phyloP scores from a whole-genome alignment of 192 early-diverging fungal species.

The Coemansia sp. region DNA sequence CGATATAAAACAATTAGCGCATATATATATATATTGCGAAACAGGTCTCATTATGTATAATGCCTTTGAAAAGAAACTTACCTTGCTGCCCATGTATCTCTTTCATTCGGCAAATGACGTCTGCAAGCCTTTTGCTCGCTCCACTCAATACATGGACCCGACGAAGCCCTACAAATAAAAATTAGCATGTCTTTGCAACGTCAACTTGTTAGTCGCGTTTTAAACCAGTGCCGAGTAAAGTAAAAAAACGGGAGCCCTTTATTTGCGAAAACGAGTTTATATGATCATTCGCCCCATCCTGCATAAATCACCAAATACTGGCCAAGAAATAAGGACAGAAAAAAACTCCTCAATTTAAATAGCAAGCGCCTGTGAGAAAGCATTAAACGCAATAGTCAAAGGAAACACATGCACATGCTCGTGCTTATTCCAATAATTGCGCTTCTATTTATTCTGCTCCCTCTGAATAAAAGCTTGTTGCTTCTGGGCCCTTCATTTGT shows the following conservation, averaged over 20 bases:
- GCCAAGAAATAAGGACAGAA: no score
- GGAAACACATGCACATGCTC: not conserved
- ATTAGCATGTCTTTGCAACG: not conserved
- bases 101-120: conserved; percentile 1
- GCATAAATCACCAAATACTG: no score
- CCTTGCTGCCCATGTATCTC: conserved; percentile 7
- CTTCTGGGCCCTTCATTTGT: not conserved
- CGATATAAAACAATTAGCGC: not conserved
- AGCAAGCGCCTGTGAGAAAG: not conserved
- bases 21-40: not conserved
- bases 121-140: conserved; percentile 6
- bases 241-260: not conserved
- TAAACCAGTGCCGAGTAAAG: not conserved
- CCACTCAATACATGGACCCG: conserved; percentile 18
- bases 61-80: conserved; percentile 8
- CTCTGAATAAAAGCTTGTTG: no score
- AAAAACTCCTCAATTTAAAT: not conserved
- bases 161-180: conserved; percentile 22
- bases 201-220: not conserved
- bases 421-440: not conserved
- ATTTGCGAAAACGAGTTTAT: no score
- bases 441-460: not conserved
- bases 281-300: no score
- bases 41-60: no score
- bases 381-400: not conserved